Evolutionary conservation across 139 green algal species (phyloP), one percentile per base, ranked within the genome.

Genomic region (Picochlorum sp.): DNA sequence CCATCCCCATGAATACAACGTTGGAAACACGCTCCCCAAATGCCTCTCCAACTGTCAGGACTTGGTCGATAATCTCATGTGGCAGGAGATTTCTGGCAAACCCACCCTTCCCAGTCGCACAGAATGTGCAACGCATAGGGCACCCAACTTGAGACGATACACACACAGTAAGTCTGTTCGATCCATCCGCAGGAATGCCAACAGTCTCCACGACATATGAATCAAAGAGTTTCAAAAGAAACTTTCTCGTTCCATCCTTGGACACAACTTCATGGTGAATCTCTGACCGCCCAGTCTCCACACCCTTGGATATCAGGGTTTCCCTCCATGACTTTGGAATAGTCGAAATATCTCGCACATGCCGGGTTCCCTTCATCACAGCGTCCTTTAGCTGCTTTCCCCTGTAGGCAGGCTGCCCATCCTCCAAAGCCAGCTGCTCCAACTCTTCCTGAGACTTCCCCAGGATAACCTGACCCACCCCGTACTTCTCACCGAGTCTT

Each of bases 71-170:
- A 41, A 98, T 96, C 81, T 99, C 94, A 66, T 95, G 77, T 1
- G 87, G 49, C n/a, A 63, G 47, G 34, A 99, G 80, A 77, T 96
- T 96, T 56, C 94, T 81, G 1, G 89, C 84, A 75, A 97, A 98
- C 66, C 92, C 94, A 38, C 89, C 90, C 73, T 97, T 96, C 59
- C 94, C 94, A 9, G 94, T 99, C 4, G 89, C 91, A 71, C 94
- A 99, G 79, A 99, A 99, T 16, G 85, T 90, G 84, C 94, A 99
- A 16, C 87, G 68, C 92, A 99, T 93, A 20, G 91, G 84, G 73
- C 92, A 97, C n/a, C 92, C 89, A 4, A 98, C 90, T 82, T 98
- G 92, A 0, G 85, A 96, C 10, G 85, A 96, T 11, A 99, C 86
- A 68, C 94, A 99, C 38, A 86, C 91, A 6, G 94, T 99, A 14